Evolutionary conservation across 1,284 basidiomycete species (phyloP).

Genomic region (Microbotryomycetes sp.): DNA sequence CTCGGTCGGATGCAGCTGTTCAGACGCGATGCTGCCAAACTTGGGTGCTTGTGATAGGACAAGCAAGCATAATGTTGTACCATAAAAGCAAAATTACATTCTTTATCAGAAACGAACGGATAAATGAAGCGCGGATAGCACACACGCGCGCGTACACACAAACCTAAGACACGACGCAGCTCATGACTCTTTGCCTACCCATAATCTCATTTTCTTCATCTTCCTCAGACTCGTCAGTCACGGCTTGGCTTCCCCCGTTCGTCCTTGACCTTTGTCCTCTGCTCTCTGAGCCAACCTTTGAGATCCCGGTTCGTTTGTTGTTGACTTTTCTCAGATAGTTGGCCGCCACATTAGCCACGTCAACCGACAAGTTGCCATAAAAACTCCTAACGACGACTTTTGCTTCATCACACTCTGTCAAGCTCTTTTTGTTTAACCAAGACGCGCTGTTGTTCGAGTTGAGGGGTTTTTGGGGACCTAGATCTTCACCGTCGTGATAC

Average conservation of each 20-base stretch:
- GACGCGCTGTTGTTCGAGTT: background rate
- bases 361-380: background rate
- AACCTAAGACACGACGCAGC: background rate
- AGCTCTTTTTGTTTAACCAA: background rate
- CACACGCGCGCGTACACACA: background rate
- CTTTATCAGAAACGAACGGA: too few relatives aligned
- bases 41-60: background rate
- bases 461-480: background rate
- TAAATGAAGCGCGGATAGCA: too few relatives aligned
- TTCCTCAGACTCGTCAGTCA: background rate
- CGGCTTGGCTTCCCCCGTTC: background rate
- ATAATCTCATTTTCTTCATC: background rate
- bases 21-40: slow-evolving; percentile 13
- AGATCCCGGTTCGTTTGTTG: background rate
- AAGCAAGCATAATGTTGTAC: too few relatives aligned
- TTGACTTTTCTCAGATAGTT: background rate
- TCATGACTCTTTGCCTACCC: background rate
- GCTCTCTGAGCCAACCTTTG: background rate
- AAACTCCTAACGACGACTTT: slow-evolving; percentile 7
- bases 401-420: slow-evolving; percentile 10
- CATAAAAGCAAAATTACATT: too few relatives aligned
- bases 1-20: slow-evolving; percentile 31
- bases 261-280: background rate
- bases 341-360: background rate
- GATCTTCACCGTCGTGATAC: slow-evolving; percentile 6